phyloP scores from a whole-genome alignment of 1,139 yeast genomes.

The Debaryomycetaceae sp. region DNA sequence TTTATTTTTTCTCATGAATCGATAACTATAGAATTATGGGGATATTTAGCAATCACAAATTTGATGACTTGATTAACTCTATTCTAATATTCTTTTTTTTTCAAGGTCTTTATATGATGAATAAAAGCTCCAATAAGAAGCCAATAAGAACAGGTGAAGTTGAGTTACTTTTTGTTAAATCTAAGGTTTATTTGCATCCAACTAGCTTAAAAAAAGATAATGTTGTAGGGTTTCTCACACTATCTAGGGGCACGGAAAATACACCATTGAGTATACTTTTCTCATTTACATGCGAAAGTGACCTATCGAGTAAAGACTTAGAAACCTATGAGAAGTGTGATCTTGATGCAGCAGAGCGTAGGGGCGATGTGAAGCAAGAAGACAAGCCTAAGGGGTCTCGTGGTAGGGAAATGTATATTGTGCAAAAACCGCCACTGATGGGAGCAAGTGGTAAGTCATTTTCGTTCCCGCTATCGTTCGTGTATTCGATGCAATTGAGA shows the following conservation, averaged over 20 bases:
- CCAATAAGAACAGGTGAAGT: slow-evolving; percentile 20
- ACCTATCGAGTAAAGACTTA: slow-evolving; percentile 46
- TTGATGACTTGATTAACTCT: neutral
- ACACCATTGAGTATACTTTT: slow-evolving; percentile 58
- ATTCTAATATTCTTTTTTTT: too few species aligned
- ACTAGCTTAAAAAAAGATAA: slow-evolving; percentile 71
- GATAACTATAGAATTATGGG: neutral
- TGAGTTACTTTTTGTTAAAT: slow-evolving; percentile 52
- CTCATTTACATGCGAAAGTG: slow-evolving; percentile 74
- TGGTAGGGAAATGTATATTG: slow-evolving; percentile 22
- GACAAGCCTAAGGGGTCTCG: neutral
- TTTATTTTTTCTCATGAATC: too few species aligned
- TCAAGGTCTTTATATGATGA: neutral
- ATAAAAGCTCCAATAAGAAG: neutral
- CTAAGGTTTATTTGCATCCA: slow-evolving; percentile 82
- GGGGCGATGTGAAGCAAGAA: slow-evolving; percentile 9
- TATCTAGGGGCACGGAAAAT: slow-evolving; percentile 54
- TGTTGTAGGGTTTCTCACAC: slow-evolving; percentile 68
- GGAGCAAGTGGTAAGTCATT: slow-evolving; percentile 64
- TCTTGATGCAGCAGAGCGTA: slow-evolving; percentile 25
- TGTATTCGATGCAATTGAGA: slow-evolving; percentile 79
- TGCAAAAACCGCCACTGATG: slow-evolving; percentile 51
- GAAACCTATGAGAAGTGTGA: slow-evolving; percentile 54
- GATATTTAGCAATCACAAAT: neutral
- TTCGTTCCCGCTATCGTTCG: slow-evolving; percentile 52